These are phyloP conservation scores for Aspergillus ostianus DNA, from an alignment of 495 filamentous ascomycete species.

Conservation along the genomic window DNA sequence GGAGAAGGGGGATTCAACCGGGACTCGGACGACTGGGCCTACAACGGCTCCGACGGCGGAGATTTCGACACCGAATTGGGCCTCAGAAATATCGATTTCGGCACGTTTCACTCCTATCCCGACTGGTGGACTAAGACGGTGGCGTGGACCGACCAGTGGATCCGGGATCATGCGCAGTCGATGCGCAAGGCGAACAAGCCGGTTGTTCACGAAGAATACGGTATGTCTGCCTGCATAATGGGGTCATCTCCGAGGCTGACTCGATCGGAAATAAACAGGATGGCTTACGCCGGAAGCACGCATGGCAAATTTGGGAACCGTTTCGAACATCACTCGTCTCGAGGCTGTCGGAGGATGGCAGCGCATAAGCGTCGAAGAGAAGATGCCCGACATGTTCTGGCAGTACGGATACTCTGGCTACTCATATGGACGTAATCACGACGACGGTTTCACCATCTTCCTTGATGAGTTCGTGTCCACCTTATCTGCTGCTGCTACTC, in stretches of 20 bases:
- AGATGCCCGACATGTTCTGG: slow-evolving; percentile 20
- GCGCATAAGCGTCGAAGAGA: slow-evolving; percentile 15
- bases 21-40: slow-evolving; percentile 49
- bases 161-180: slow-evolving; percentile 11
- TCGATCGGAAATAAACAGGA: slow-evolving; percentile 1
- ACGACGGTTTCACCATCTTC: slow-evolving; percentile 19
- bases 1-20: slow-evolving; percentile 52
- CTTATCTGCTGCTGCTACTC: no score
- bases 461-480: slow-evolving; percentile 13
- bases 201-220: slow-evolving; percentile 19
- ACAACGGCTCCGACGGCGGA: slow-evolving; percentile 55
- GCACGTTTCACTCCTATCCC: slow-evolving; percentile 61
- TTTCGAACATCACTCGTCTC: slow-evolving; percentile 17
- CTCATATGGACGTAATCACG: slow-evolving; percentile 18
- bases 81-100: slow-evolving; percentile 58
- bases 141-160: slow-evolving; percentile 17
- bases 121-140: slow-evolving; percentile 22
- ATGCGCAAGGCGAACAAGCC: slow-evolving; percentile 11
- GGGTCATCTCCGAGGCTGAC: no score
- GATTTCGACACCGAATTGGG: slow-evolving; percentile 57
- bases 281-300: slow-evolving; percentile 13
- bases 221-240: neutral
- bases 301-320: slow-evolving; percentile 9
- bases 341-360: slow-evolving; percentile 20
- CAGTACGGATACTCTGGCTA: slow-evolving; percentile 18